Evolutionary conservation across 2,329 filamentous ascomycete genomes (phyloP).

Genomic region (Hyphodiscus sp.): DNA sequence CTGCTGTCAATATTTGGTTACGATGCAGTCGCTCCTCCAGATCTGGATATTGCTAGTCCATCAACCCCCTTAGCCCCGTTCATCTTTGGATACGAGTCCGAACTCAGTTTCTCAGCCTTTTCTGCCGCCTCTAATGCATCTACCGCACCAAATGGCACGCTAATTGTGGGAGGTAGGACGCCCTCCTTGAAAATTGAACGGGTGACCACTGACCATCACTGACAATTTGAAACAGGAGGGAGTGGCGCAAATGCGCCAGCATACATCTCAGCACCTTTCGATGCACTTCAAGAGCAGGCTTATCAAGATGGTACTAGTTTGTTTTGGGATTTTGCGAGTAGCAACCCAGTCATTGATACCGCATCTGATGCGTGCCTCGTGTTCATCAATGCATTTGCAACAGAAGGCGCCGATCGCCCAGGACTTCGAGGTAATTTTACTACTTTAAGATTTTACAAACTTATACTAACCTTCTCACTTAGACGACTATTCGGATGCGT

Average conservation of each 20-base stretch:
- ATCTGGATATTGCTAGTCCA: not conserved
- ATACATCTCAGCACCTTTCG: slow-evolving; percentile 46
- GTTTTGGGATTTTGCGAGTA: slow-evolving; percentile 50
- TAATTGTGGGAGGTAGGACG: slow-evolving; percentile 33
- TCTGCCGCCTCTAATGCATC: slow-evolving; percentile 10
- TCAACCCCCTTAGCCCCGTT: not conserved
- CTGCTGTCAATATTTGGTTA: slow-evolving; percentile 55
- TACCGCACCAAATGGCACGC: slow-evolving; percentile 42
- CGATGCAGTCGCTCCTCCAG: slow-evolving; percentile 34
- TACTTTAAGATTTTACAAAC: too few relatives aligned
- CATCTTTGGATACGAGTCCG: not conserved
- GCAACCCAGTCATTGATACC: slow-evolving; percentile 40
- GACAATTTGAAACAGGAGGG: not conserved
- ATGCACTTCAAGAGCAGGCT: slow-evolving; percentile 46
- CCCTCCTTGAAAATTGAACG: not conserved
- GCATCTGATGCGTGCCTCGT: slow-evolving; percentile 59
- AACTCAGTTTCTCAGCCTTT: not conserved
- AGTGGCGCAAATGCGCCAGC: slow-evolving; percentile 40
- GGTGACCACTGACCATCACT: not conserved
- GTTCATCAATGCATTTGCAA: slow-evolving; percentile 61
- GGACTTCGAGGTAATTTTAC: slow-evolving; percentile 37
- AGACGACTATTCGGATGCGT: slow-evolving; percentile 51
- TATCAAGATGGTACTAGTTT: slow-evolving; percentile 50
- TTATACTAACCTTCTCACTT: not conserved
- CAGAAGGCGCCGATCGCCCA: slow-evolving; percentile 63